Percentiles rank a stretch among this genome's conserved stretches.
phyloP scores from a whole-genome alignment of 23 red algal genomes.

The Cyanidium caldarium region DNA sequence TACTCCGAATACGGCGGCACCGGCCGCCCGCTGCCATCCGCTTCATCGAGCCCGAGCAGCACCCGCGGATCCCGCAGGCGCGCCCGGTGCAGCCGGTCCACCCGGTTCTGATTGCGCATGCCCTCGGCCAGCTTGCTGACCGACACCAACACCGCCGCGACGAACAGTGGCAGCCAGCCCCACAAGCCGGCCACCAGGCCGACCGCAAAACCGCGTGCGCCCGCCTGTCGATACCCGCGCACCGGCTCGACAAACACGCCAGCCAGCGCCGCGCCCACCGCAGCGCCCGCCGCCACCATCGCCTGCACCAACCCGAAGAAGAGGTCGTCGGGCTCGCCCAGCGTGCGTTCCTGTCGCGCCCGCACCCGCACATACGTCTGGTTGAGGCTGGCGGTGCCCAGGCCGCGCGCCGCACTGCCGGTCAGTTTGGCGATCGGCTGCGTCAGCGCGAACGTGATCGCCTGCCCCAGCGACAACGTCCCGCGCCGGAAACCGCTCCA shows the following conservation, averaged over 20 bases:
- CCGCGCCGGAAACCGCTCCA: not conserved
- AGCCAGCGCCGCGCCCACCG: not conserved
- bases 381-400: constrained; percentile 1
- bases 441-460: not conserved
- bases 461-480: not conserved
- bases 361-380: not conserved
- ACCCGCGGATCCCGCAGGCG: not conserved
- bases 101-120: not conserved
- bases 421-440: not conserved
- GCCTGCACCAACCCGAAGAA: not conserved
- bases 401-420: not conserved
- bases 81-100: not conserved
- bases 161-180: not conserved
- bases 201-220: not conserved
- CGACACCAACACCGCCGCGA: not conserved
- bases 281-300: not conserved
- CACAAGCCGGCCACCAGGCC: not conserved
- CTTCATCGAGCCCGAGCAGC: not conserved
- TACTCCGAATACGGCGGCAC: not conserved
- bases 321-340: not conserved
- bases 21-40: too few species aligned
- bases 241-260: not conserved
- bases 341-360: not conserved
- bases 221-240: not conserved
- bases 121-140: not conserved